Percentiles rank a stretch among this genome's conserved stretches.
Conservation (phyloP, 768 basidiomycete genomes). For the Hygrophoropsis aurantiaca region DNA sequence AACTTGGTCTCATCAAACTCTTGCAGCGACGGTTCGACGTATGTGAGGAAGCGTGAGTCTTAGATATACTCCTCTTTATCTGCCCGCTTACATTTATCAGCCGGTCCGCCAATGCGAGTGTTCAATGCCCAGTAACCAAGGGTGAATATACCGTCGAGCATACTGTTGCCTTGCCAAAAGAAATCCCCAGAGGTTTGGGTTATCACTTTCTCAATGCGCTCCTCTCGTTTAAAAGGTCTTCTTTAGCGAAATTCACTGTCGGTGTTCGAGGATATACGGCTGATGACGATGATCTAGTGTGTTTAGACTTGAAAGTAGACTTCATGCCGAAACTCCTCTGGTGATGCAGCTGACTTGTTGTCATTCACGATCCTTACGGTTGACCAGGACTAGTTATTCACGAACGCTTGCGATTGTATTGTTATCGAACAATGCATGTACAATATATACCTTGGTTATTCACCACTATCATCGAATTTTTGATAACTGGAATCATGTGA, state of each 20-base stretch:
- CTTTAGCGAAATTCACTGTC: constrained; percentile 80
- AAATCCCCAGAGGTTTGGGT: constrained; percentile 77
- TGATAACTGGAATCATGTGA: too few relatives aligned
- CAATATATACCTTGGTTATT: background rate
- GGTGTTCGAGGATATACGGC: constrained; percentile 66
- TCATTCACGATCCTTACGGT: background rate
- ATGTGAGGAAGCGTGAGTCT: constrained; percentile 89
- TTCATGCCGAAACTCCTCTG: constrained; percentile 53
- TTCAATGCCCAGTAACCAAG: constrained; percentile 82
- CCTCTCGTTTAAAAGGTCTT: constrained; percentile 5
- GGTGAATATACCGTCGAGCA: constrained; percentile 76
- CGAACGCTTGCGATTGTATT: background rate
- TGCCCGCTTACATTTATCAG: constrained; percentile 37
- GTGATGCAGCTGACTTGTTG: constrained; percentile 19
- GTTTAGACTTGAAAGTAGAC: constrained; percentile 77
- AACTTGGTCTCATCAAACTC: constrained; percentile 92
- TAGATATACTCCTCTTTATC: background rate
- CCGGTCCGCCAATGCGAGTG: constrained; percentile 65
- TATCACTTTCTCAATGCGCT: background rate
- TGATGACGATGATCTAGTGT: constrained; percentile 75
- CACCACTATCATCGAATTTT: too few relatives aligned
- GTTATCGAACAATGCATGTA: background rate
- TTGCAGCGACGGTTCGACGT: constrained; percentile 81
- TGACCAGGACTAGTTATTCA: background rate
- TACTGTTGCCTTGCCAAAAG: constrained; percentile 83